Base-by-base conservation (phyloP, 345 rosid genomes). In the Heritiera littoralis region DNA sequence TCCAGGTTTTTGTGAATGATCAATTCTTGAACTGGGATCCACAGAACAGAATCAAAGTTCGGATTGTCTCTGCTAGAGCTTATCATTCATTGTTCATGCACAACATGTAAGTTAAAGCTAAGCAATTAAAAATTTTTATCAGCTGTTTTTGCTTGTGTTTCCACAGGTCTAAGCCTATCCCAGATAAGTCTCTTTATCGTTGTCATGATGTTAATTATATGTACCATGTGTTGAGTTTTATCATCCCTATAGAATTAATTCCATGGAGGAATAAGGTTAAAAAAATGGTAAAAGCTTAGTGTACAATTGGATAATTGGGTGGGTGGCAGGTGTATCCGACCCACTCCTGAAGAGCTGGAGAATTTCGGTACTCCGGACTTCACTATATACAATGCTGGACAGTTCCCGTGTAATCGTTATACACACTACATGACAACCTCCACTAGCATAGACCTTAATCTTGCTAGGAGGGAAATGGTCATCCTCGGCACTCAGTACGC, bases 391-490 rank as follows among this genome's bases (percentile, higher is more conserved):
- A 95, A 95, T 85, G 99, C 99, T 59, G 99, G 99, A 75, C 94
- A 90, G 92, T 95, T 93, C 91, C 98, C 98, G 18, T 95, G 99
- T 88, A 95, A 95, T 75, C 98, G 99, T 83, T 95, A 89, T 84
- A 95, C 99, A 72, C 98, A 95, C 83, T 89, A 95, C 92, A 95
- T 95, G 99, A 95, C 99, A 67, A 92, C 99, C 75, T 93, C 99
- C 23, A 93, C 99, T 86, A 95, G 99, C 88, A 89, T 95, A 80
- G 98, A 95, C 77, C 77, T 95, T 84, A 93, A 95, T 86, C 94
- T 95, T 52, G 90, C 88, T 81, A 91, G 98, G 85, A 91, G 89
- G 86, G 99, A 95, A 89, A 93, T 95, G 99, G 99, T 93, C 85
- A 95, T 95, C 83, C 97, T 93, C 63, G 97, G 99, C 74, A 93